Evolutionary conservation across 2,329 filamentous ascomycete genomes (phyloP).

Genomic region (Diplodia corticola): DNA sequence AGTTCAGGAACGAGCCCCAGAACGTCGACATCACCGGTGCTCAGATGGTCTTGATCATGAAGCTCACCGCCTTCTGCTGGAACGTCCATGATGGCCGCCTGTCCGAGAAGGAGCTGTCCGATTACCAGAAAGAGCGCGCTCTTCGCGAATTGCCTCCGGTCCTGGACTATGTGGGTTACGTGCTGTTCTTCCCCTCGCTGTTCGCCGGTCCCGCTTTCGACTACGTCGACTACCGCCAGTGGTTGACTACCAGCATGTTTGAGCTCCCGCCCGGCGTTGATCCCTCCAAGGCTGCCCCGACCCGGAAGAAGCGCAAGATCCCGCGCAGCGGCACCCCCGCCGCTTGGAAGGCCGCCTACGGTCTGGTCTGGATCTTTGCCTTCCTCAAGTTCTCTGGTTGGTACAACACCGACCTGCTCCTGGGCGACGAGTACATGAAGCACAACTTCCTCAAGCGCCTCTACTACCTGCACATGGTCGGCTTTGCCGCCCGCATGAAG

Average conservation of each 20-base stretch:
- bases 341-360: conserved; percentile 69
- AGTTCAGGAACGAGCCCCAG: conserved; percentile 66
- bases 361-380: conserved; percentile 74
- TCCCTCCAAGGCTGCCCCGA: conserved; percentile 79
- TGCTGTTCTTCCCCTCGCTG: conserved; percentile 90
- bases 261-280: conserved; percentile 79
- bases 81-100: conserved; percentile 91
- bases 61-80: conserved; percentile 95
- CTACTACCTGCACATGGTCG: conserved; percentile 80
- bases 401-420: conserved; percentile 65
- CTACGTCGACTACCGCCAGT: conserved; percentile 86
- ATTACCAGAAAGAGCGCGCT: conserved; percentile 80
- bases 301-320: conserved; percentile 86
- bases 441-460: conserved; percentile 72
- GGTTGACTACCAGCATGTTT: conserved; percentile 95
- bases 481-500: conserved; percentile 79
- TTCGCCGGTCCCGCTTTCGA: conserved; percentile 93
- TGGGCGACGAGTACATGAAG: conserved; percentile 65
- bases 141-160: conserved; percentile 72
- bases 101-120: conserved; percentile 75
- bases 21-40: conserved; percentile 86
- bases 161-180: conserved; percentile 84
- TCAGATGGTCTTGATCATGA: conserved; percentile 99
- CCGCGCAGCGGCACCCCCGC: conserved; percentile 88
- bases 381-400: conserved; percentile 72